Conservation (phyloP, 2,329 filamentous ascomycete species). For the Botrytis porri region DNA sequence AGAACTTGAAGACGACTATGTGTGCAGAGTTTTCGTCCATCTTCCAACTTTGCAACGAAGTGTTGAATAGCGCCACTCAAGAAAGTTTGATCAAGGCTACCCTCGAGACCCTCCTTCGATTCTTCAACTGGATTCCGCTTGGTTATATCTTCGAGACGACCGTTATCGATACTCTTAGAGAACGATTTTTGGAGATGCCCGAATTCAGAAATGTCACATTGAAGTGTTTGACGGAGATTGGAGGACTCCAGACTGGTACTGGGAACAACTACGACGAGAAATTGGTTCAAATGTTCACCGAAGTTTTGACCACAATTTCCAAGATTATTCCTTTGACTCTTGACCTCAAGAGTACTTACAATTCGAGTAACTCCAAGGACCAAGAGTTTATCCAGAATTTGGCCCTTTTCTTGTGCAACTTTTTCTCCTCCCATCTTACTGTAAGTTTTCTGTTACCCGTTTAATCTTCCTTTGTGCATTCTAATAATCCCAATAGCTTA, state of each 20-base stretch:
- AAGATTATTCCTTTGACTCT: conserved; percentile 88
- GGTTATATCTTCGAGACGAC: conserved; percentile 99
- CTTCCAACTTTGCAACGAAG: conserved; percentile 95
- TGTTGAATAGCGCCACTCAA: conserved; percentile 85
- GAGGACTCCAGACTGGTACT: conserved; percentile 79
- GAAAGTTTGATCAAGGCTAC: conserved; percentile 92
- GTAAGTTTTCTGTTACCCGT: conserved; percentile 45
- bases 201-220: conserved; percentile 97
- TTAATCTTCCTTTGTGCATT: conserved; percentile 4
- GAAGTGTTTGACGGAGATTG: conserved; percentile 96
- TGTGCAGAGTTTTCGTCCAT: conserved; percentile 98
- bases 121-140: conserved; percentile 98
- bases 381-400: conserved; percentile 98
- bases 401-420: conserved; percentile 93
- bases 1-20: conserved; percentile 97
- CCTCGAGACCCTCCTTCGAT: conserved; percentile 88
- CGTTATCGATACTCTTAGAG: conserved; percentile 90
- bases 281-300: conserved; percentile 97
- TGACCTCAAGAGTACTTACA: conserved; percentile 88
- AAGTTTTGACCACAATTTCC: conserved; percentile 87
- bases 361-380: conserved; percentile 84
- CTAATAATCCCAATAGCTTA: conserved; percentile 55
- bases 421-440: conserved; percentile 89
- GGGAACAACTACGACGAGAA: conserved; percentile 85
- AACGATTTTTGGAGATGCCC: conserved; percentile 85